These are phyloP conservation scores for Eucalyptus curtisii DNA, from an alignment of 345 rosid species.

Conservation along the genomic window DNA sequence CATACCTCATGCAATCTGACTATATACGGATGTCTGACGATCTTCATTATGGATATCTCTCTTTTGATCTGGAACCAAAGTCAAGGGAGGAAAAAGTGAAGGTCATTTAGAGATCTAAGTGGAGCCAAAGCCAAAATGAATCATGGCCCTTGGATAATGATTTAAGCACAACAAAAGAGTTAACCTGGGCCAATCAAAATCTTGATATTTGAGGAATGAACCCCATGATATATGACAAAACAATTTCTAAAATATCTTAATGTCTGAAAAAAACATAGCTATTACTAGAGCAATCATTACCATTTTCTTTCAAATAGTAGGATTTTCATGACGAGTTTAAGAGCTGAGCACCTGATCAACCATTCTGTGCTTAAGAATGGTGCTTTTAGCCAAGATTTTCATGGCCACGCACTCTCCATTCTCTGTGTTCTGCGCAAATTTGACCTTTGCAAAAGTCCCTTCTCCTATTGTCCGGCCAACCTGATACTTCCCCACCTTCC, in stretches of 20 bases:
- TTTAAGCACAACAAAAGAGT: background rate
- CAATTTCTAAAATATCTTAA: background rate
- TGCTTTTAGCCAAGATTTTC: slow-evolving; percentile 68
- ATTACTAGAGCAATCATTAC: background rate
- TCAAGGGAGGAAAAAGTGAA: background rate
- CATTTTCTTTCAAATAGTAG: background rate
- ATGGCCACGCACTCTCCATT: slow-evolving; percentile 78
- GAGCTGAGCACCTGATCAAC: slow-evolving; percentile 62
- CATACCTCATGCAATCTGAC: slow-evolving; percentile 76
- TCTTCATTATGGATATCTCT: slow-evolving; percentile 92
- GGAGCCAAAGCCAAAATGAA: background rate
- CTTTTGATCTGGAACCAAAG: slow-evolving; percentile 49
- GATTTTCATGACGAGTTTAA: background rate
- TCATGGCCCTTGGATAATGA: background rate
- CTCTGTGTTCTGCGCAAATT: slow-evolving; percentile 61
- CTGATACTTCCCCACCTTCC: slow-evolving; percentile 38
- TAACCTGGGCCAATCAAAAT: background rate
- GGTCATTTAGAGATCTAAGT: background rate
- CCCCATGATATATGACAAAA: background rate
- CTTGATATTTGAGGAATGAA: background rate
- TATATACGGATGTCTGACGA: slow-evolving; percentile 78
- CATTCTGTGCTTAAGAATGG: slow-evolving; percentile 78
- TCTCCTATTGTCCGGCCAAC: slow-evolving; percentile 83
- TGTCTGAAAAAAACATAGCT: background rate
- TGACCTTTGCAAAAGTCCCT: slow-evolving; percentile 95